phyloP scores from a whole-genome alignment of 148 eudicot species.

The Rhododendron ovatum region DNA sequence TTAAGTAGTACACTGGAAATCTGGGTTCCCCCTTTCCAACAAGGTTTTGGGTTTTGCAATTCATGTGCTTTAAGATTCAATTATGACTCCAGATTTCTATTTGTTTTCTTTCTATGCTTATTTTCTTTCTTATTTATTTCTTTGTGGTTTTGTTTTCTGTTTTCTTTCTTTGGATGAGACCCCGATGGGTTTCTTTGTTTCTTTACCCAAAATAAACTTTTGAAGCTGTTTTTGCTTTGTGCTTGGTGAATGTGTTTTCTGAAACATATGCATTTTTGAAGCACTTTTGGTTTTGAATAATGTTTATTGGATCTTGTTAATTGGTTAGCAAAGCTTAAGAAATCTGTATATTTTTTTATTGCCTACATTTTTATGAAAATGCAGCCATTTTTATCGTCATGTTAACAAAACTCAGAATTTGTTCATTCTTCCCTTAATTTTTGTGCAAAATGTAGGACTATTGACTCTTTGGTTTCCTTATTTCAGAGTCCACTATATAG shows the following conservation, averaged over 20 bases:
- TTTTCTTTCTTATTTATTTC: neutral
- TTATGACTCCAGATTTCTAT: neutral
- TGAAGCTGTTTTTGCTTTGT: neutral
- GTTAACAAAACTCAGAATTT: neutral
- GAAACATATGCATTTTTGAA: slow-evolving; percentile 1
- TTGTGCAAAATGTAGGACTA: neutral
- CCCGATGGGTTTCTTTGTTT: neutral
- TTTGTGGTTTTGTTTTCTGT: neutral
- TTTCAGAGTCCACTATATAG: slow-evolving; percentile 33
- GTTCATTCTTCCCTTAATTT: neutral
- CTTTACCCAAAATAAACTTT: neutral
- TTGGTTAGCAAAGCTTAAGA: neutral
- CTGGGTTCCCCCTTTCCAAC: neutral
- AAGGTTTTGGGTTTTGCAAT: neutral
- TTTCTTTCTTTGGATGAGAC: neutral
- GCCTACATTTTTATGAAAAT: neutral
- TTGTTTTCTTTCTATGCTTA: no score
- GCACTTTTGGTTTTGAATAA: neutral
- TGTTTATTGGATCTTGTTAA: neutral
- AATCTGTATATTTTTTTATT: neutral
- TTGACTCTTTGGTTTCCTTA: neutral
- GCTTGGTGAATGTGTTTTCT: neutral
- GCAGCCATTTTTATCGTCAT: neutral
- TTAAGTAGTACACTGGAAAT: neutral
- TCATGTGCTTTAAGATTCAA: neutral